Evolutionary conservation across 306 rosid species (phyloP).

Genomic region (Corylus avellana): DNA sequence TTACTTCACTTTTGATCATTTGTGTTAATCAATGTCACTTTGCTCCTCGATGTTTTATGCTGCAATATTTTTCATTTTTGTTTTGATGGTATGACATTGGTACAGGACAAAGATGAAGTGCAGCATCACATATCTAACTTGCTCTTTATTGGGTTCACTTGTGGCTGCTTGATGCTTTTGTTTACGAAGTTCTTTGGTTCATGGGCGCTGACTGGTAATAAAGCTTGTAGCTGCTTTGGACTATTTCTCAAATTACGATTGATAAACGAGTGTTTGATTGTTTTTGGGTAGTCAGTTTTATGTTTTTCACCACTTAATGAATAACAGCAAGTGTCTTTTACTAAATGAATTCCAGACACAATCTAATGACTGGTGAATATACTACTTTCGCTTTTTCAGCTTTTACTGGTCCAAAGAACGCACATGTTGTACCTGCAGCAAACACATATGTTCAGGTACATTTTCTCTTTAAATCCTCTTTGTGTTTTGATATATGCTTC

Average conservation of each 20-base stretch:
- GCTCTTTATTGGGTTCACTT: conserved; percentile 76
- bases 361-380: conserved; percentile 40
- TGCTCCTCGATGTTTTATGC: neutral
- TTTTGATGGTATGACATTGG: conserved; percentile 11
- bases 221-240: conserved; percentile 14
- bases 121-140: conserved; percentile 71
- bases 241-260: neutral
- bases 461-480: conserved; percentile 2
- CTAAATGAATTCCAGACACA: conserved; percentile 25
- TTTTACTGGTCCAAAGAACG: conserved; percentile 71
- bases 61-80: conserved; percentile 1
- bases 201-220: conserved; percentile 67
- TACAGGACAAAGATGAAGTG: conserved; percentile 84
- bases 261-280: neutral
- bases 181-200: conserved; percentile 73
- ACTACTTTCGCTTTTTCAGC: conserved; percentile 54
- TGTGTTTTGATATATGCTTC: neutral
- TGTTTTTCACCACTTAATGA: conserved; percentile 23
- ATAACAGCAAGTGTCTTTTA: conserved; percentile 18
- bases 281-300: neutral
- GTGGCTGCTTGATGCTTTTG: conserved; percentile 75
- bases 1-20: neutral
- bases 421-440: conserved; percentile 72
- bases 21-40: neutral
- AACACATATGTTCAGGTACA: conserved; percentile 83